Percentiles rank a stretch among this genome's conserved stretches.
phyloP scores from a whole-genome alignment of 305 asterid genomes.

The Vinca major region DNA sequence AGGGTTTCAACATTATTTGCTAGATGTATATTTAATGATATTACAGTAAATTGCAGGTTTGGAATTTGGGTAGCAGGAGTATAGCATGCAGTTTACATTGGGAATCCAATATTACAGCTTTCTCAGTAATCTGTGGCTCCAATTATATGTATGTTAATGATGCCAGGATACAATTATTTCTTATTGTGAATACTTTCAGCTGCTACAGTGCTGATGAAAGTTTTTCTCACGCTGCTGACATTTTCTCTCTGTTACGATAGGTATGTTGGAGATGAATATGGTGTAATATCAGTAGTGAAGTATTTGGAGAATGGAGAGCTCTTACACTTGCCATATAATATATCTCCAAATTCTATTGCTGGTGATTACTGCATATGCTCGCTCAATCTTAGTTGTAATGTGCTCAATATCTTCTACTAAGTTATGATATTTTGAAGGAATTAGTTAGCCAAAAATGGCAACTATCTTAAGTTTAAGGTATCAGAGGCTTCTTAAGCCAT shows the following conservation, averaged over 20 bases:
- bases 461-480: neutral
- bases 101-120: slow-evolving; percentile 81
- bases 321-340: slow-evolving; percentile 50
- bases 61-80: slow-evolving; percentile 67
- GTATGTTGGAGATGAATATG: slow-evolving; percentile 85
- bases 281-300: slow-evolving; percentile 64
- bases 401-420: neutral
- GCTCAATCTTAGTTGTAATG: slow-evolving; percentile 1
- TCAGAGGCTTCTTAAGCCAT: neutral
- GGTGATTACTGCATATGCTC: slow-evolving; percentile 31
- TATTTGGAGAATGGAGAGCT: slow-evolving; percentile 46
- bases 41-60: slow-evolving; percentile 44
- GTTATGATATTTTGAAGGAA: neutral
- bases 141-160: slow-evolving; percentile 56
- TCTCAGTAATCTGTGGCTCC: slow-evolving; percentile 79
- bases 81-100: slow-evolving; percentile 64
- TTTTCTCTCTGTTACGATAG: slow-evolving; percentile 30
- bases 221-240: slow-evolving; percentile 9
- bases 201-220: slow-evolving; percentile 19
- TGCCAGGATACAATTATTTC: slow-evolving; percentile 7
- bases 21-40: neutral
- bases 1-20: neutral
- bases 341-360: slow-evolving; percentile 55
- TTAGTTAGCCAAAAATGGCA: neutral
- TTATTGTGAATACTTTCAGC: slow-evolving; percentile 7